Base-by-base conservation (phyloP, 2,329 filamentous ascomycete genomes). In the Pseudopithomyces maydicus region DNA sequence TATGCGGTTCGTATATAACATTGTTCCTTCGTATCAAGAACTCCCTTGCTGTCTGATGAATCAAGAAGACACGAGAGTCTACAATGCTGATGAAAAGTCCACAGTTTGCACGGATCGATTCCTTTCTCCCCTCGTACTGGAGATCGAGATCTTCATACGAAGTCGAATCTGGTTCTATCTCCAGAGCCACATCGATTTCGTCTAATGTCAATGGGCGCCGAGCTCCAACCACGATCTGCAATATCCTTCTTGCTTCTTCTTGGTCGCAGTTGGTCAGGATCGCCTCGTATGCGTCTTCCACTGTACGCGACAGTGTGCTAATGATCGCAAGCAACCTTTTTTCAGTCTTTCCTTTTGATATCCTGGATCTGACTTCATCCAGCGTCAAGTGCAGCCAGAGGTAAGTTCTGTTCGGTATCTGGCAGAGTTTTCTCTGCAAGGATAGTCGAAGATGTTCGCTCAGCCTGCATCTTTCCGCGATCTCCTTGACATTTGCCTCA, bases 11-110 rank as follows among this genome's bases (percentile, higher is more conserved):
- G n/a, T 14, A 33, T 33, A 7, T 7, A 33, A 14, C 32, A 33
- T 33, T 33, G 7, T 7, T 49, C 43, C 23, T 59, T 46, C 17
- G 26, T 36, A 11, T 57, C 35, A 4, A 72, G 56, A 71, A 74
- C 47, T 73, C 67, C 44, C 56, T 64, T 15, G 68, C 69, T 12
- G 70, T 73, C 48, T 74, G 64, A 49, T 72, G 70, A 32, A 73
- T 61, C 20, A 72, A 55, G 51, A 62, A 68, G 20, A 73, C 54
- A 23, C 44, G 54, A 2, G 48, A 56, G 43, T 68, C 51, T 20
- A 63, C 57, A 26, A 72, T 57, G 29, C 54, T 62, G 8, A 72
- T 54, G 55, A 73, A 72, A 4, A 72, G 57, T 7, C 68, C 66
- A 50, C 69, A 70, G 7, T 33, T 23, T 15, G 61, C 8, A 11